Evolutionary conservation across 192 early-diverging fungal genomes (phyloP), one percentile per base, ranked within the genome.

Genomic region (Gamsiella multidivaricata): DNA sequence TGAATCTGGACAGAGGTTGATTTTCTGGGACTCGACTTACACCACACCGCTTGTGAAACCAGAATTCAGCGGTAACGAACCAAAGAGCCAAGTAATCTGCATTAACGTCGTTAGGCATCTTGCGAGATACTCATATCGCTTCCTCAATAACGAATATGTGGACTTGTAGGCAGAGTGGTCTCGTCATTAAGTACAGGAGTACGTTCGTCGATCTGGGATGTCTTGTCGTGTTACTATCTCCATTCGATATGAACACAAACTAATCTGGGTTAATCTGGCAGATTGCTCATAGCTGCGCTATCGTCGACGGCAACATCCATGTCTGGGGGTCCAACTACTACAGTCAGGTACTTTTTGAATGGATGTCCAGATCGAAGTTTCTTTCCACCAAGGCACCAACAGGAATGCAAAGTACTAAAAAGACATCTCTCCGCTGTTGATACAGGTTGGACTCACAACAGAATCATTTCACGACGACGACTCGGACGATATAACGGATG

Each of bases 251-350:
- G n/a, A n/a, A n/a, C n/a, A n/a, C n/a, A n/a, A n/a, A n/a, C n/a
- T n/a, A n/a, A n/a, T n/a, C n/a, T n/a, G n/a, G n/a, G n/a, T n/a
- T n/a, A n/a, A 12, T 31, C 23, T 41, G 5, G 10, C 59, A 78
- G 74, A 78, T 69, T 41, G 53, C 65, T 10, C 74, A 78, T 23
- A 64, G 65, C 37, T 78, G 74, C 34, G 74, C 74, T 0, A 55
- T 78, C 5, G 74, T 78, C 0, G 66, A 78, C 26, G 74, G 74
- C 12, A 78, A 69, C 41, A 46, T 78, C 23, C 74, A 78, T 46
- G 74, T 59, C 23, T 78, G 74, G 74, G 74, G 74, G 22, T 78
- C 74, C 54, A 78, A 78, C 54, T 78, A 78, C 23, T 69, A 78
- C 46, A 78, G 66, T 12, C 74, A 78, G 61, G 70, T 73, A 65